These are phyloP conservation scores for Tylopilus subfusipes DNA, from an alignment of 768 basidiomycete species.

Conservation along the genomic window DNA sequence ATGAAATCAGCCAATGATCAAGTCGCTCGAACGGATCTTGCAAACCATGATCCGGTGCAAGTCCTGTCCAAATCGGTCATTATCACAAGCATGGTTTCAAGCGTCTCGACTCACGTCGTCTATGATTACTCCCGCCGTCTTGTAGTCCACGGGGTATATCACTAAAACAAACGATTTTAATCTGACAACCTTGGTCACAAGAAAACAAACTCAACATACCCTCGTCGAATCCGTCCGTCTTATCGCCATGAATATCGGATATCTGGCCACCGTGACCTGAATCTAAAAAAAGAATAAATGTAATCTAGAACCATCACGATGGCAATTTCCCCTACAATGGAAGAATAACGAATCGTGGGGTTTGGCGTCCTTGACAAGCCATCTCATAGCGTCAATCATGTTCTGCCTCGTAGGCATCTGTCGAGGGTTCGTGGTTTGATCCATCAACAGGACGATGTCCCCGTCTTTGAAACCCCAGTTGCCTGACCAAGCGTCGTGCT, in stretches of 20 bases:
- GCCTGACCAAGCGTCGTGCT: conserved; percentile 22
- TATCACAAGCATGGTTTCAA: neutral
- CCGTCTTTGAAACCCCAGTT: conserved; percentile 47
- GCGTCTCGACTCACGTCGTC: conserved; percentile 57
- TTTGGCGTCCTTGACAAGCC: conserved; percentile 67
- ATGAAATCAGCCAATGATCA: neutral
- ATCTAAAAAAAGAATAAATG: conserved; percentile 40
- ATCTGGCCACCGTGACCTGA: conserved; percentile 97
- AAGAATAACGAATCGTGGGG: conserved; percentile 75
- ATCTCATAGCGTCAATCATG: conserved; percentile 56
- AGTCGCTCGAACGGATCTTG: neutral
- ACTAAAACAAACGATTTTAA: conserved; percentile 37
- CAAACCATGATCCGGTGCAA: conserved; percentile 43
- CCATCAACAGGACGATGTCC: conserved; percentile 57
- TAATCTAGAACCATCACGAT: neutral
- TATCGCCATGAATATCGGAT: conserved; percentile 71
- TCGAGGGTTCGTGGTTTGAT: conserved; percentile 41
- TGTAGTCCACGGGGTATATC: conserved; percentile 88
- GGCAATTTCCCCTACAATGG: conserved; percentile 44
- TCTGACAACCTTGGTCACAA: neutral
- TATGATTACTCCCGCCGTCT: conserved; percentile 70
- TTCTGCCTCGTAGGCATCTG: conserved; percentile 50
- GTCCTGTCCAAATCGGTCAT: conserved; percentile 25
- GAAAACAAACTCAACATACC: conserved; percentile 37
- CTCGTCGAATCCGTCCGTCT: conserved; percentile 79